Conservation (phyloP, 352 stramenopile species). For the Phytophthora hibernalis region DNA sequence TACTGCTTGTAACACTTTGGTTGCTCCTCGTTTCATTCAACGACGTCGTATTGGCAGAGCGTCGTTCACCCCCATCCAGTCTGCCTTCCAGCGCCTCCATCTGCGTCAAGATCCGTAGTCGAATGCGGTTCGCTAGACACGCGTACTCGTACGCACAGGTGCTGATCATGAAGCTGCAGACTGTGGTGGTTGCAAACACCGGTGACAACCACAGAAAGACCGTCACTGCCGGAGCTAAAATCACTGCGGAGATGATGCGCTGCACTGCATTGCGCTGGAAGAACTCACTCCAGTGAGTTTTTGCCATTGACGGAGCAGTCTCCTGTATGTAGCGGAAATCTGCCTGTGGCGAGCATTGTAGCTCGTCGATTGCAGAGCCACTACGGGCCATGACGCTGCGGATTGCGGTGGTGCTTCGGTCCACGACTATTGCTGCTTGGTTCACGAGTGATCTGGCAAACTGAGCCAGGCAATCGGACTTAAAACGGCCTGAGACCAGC, state of each 20-base stretch:
- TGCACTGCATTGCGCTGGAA: constrained; percentile 64
- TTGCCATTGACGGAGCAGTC: not conserved
- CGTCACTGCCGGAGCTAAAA: constrained; percentile 68
- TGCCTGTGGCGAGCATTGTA: constrained; percentile 18
- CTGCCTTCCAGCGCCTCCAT: constrained; percentile 31
- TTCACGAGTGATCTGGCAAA: constrained; percentile 5
- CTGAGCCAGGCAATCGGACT: constrained; percentile 7
- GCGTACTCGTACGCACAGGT: constrained; percentile 75
- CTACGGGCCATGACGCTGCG: not conserved
- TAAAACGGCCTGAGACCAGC: constrained; percentile 9
- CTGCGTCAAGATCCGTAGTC: constrained; percentile 50
- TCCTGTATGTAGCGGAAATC: constrained; percentile 24
- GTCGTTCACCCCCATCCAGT: not conserved
- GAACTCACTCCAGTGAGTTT: constrained; percentile 28
- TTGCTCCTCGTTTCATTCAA: constrained; percentile 28
- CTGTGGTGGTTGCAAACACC: constrained; percentile 64
- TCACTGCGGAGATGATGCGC: constrained; percentile 57
- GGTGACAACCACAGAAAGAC: constrained; percentile 73
- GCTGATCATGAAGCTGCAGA: constrained; percentile 66
- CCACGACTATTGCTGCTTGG: constrained; percentile 3
- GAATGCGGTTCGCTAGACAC: constrained; percentile 74
- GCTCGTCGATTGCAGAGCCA: not conserved
- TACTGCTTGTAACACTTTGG: constrained; percentile 24
- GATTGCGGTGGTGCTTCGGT: constrained; percentile 2
- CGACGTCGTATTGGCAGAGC: constrained; percentile 29